phyloP scores from a whole-genome alignment of 768 basidiomycete genomes.

The Paxillus involutus region DNA sequence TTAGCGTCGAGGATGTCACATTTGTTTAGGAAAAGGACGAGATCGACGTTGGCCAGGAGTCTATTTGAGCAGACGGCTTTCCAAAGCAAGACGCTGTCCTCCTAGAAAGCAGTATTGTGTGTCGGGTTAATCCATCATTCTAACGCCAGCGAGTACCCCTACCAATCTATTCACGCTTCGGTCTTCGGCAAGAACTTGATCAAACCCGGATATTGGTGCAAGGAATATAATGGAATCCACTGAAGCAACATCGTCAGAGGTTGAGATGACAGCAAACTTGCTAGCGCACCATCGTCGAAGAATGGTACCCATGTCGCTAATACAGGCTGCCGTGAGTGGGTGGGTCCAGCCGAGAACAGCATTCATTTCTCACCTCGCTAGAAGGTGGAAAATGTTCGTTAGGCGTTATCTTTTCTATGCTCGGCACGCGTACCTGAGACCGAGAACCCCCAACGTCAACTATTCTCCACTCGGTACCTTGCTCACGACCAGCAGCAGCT shows the following conservation, averaged over 20 bases:
- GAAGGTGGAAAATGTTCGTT: slow-evolving; percentile 3
- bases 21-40: slow-evolving; percentile 83
- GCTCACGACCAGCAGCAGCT: slow-evolving; percentile 48
- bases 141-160: slow-evolving; percentile 11
- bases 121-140: neutral
- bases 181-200: slow-evolving; percentile 54
- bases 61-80: slow-evolving; percentile 69
- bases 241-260: slow-evolving; percentile 1
- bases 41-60: slow-evolving; percentile 66
- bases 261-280: neutral
- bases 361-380: slow-evolving; percentile 35
- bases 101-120: slow-evolving; percentile 36
- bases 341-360: neutral
- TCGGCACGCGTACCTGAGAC: slow-evolving; percentile 41
- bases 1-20: slow-evolving; percentile 73
- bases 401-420: neutral
- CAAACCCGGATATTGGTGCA: slow-evolving; percentile 59
- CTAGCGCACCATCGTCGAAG: slow-evolving; percentile 47
- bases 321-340: slow-evolving; percentile 10
- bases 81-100: slow-evolving; percentile 79
- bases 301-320: slow-evolving; percentile 54
- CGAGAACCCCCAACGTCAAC: slow-evolving; percentile 54
- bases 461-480: slow-evolving; percentile 55
- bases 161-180: slow-evolving; percentile 51
- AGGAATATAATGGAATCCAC: slow-evolving; percentile 56